A percentile compares a stretch with the other conserved stretches of the same genome.
phyloP scores from a whole-genome alignment of 208 protist species.

The Herpetomonas muscarum region DNA sequence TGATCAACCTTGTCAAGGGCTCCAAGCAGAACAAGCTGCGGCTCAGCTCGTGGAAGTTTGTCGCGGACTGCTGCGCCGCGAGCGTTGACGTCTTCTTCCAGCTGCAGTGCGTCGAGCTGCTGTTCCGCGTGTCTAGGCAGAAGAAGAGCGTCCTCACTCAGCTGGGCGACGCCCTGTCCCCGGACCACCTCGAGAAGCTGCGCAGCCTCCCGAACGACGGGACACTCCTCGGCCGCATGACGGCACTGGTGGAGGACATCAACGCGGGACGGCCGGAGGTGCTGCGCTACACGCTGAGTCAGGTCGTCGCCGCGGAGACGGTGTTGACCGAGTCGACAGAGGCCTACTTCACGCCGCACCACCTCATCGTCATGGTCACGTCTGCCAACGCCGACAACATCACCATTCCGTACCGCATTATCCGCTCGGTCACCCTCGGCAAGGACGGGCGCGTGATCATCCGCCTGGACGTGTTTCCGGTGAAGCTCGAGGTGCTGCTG shows the following conservation, averaged over 20 bases:
- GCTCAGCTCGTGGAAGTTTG: constrained; percentile 66
- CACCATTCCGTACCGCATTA: constrained; percentile 77
- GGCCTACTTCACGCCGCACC: constrained; percentile 80
- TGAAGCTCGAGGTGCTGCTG: constrained; percentile 76
- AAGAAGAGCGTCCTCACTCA: constrained; percentile 51
- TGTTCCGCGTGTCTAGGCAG: constrained; percentile 81
- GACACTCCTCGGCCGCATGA: constrained; percentile 71
- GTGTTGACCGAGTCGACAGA: constrained; percentile 52
- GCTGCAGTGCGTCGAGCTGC: constrained; percentile 87
- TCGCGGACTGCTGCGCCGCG: constrained; percentile 58
- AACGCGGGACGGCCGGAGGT: constrained; percentile 57
- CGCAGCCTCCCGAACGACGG: constrained; percentile 62
- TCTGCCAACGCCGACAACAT: constrained; percentile 79
- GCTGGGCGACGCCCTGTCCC: constrained; percentile 27
- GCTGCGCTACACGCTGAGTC: constrained; percentile 56
- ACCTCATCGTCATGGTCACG: constrained; percentile 77
- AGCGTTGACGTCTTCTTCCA: constrained; percentile 90
- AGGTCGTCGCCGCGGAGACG: constrained; percentile 64
- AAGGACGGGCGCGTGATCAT: constrained; percentile 76
- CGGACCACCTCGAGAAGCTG: constrained; percentile 39
- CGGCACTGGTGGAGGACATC: constrained; percentile 56
- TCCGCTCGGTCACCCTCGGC: constrained; percentile 78
- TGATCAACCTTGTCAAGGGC: constrained; percentile 89
- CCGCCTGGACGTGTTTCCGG: constrained; percentile 77
- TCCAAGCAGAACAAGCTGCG: constrained; percentile 85